phyloP scores from a whole-genome alignment of 306 rosid species.

The Hippophae tibetana region DNA sequence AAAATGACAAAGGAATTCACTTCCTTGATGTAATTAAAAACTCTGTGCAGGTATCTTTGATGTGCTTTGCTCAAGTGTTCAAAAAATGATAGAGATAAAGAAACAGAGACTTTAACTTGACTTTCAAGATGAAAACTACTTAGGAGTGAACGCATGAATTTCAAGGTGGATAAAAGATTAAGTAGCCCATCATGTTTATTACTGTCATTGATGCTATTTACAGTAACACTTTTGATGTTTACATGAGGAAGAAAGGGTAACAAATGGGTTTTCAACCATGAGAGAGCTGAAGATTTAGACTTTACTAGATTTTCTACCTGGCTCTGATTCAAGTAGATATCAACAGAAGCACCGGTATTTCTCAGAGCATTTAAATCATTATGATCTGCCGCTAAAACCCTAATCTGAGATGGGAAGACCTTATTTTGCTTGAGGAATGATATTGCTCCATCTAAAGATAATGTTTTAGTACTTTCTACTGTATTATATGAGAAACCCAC shows the following conservation, averaged over 20 bases:
- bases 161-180: slow-evolving; percentile 27
- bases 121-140: slow-evolving; percentile 17
- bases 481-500: slow-evolving; percentile 44
- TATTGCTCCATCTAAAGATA: slow-evolving; percentile 20
- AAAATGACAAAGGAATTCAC: slow-evolving; percentile 34
- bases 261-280: slow-evolving; percentile 36
- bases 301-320: slow-evolving; percentile 21
- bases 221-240: slow-evolving; percentile 34
- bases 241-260: slow-evolving; percentile 26
- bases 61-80: slow-evolving; percentile 26
- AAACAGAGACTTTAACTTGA: slow-evolving; percentile 42
- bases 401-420: slow-evolving; percentile 38
- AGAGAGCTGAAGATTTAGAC: slow-evolving; percentile 27
- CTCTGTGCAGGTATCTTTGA: slow-evolving; percentile 22
- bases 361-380: slow-evolving; percentile 29
- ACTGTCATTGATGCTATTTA: slow-evolving; percentile 24
- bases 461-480: slow-evolving; percentile 25
- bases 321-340: slow-evolving; percentile 43
- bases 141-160: slow-evolving; percentile 36
- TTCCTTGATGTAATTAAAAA: slow-evolving; percentile 35
- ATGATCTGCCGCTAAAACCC: slow-evolving; percentile 24
- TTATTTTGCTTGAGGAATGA: slow-evolving; percentile 34
- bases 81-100: slow-evolving; percentile 45
- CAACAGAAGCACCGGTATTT: slow-evolving; percentile 32
- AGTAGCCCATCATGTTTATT: slow-evolving; percentile 26